Conservation (phyloP, 106 monocot genomes). For the Acanthochlamys bracteata region DNA sequence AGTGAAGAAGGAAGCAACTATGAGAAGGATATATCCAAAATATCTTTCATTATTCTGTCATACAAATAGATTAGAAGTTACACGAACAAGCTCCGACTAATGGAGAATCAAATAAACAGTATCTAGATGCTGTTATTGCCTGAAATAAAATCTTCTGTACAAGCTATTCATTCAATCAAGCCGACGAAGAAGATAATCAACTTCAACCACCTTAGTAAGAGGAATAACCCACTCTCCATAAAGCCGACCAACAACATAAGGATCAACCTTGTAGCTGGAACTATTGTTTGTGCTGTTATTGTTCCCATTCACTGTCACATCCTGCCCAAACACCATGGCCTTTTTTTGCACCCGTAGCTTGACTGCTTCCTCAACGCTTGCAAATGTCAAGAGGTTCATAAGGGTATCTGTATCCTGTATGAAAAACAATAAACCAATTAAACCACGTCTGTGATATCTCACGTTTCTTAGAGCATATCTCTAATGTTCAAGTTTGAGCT, state of each 20-base stretch:
- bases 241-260: slow-evolving; percentile 35
- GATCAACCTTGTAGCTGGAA: slow-evolving; percentile 44
- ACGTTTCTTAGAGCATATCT: no score
- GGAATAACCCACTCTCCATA: slow-evolving; percentile 88
- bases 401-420: slow-evolving; percentile 61
- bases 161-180: slow-evolving; percentile 30
- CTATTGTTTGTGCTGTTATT: neutral
- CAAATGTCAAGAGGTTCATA: slow-evolving; percentile 84
- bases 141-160: neutral
- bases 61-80: no score
- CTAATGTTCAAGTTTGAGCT: no score
- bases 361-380: slow-evolving; percentile 71
- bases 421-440: neutral
- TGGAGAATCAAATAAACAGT: no score
- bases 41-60: no score
- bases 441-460: no score
- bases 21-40: no score
- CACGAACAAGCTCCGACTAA: no score
- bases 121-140: no score
- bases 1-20: no score
- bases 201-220: slow-evolving; percentile 74
- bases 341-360: slow-evolving; percentile 83
- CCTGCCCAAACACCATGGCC: slow-evolving; percentile 64
- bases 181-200: slow-evolving; percentile 79
- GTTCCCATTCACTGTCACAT: slow-evolving; percentile 41